Conservation (phyloP, 495 filamentous ascomycete species). For the Cenococcum geophilum region DNA sequence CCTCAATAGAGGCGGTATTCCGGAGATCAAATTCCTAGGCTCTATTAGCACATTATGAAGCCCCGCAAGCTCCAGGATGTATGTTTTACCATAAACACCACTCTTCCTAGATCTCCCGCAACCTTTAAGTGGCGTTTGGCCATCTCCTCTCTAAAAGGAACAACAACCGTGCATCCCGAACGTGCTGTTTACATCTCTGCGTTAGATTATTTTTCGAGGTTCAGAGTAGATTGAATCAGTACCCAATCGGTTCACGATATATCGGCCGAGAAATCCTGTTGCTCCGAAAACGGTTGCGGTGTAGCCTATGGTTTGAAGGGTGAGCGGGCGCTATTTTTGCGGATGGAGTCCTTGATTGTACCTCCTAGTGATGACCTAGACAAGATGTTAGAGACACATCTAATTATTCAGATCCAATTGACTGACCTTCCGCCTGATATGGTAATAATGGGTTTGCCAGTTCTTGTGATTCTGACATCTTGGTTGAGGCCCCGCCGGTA, state of each 20-base stretch:
- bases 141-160: slow-evolving; percentile 97
- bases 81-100: slow-evolving; percentile 67
- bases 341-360: slow-evolving; percentile 41
- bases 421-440: slow-evolving; percentile 40
- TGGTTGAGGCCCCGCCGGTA: slow-evolving; percentile 27
- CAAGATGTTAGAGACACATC: slow-evolving; percentile 1
- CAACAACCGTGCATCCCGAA: slow-evolving; percentile 84
- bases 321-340: slow-evolving; percentile 18
- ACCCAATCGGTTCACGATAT: slow-evolving; percentile 96
- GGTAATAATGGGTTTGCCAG: slow-evolving; percentile 41
- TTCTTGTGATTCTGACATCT: slow-evolving; percentile 42
- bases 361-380: slow-evolving; percentile 75
- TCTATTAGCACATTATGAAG: not conserved
- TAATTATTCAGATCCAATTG: slow-evolving; percentile 2
- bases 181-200: slow-evolving; percentile 51
- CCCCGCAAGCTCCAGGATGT: not conserved
- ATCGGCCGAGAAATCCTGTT: slow-evolving; percentile 90
- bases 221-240: slow-evolving; percentile 29
- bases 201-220: slow-evolving; percentile 9
- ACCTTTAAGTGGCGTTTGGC: slow-evolving; percentile 93
- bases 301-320: slow-evolving; percentile 53
- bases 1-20: slow-evolving; percentile 94
- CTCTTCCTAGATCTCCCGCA: slow-evolving; percentile 82
- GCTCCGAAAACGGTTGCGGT: slow-evolving; percentile 98
- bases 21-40: slow-evolving; percentile 80